Evolutionary conservation across 352 stramenopile genomes (phyloP).

Genomic region (Phytophthora pseudosyringae): DNA sequence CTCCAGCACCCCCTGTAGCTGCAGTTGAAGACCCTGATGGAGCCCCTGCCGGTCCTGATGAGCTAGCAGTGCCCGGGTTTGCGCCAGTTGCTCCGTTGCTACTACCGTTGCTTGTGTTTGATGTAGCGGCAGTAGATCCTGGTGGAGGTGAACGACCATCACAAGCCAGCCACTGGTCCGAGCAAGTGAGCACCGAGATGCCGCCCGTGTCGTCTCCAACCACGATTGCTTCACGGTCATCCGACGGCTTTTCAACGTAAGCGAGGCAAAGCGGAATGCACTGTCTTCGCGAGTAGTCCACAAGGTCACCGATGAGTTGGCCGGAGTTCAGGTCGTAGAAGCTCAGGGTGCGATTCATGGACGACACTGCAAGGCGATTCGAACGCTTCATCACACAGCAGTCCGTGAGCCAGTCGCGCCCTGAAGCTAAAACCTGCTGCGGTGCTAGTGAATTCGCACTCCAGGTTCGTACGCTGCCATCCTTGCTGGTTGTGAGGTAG

Average conservation of each 20-base stretch:
- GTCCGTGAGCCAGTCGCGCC: constrained; percentile 83
- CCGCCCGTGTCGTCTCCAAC: constrained; percentile 79
- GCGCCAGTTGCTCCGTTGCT: constrained; percentile 5
- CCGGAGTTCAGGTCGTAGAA: constrained; percentile 81
- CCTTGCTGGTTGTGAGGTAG: constrained; percentile 79
- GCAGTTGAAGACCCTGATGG: constrained; percentile 11
- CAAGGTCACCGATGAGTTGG: constrained; percentile 75
- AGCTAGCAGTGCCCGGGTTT: constrained; percentile 5
- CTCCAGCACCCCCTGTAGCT: constrained; percentile 3
- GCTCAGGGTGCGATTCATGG: constrained; percentile 77
- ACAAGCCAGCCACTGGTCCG: constrained; percentile 69
- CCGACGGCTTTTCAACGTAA: constrained; percentile 79
- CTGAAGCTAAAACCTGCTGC: constrained; percentile 65
- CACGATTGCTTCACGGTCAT: constrained; percentile 76
- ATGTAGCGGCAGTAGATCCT: constrained; percentile 20
- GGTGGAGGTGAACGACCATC: constrained; percentile 60
- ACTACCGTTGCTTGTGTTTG: constrained; percentile 21
- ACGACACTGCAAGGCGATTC: constrained; percentile 80
- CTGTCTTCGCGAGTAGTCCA: constrained; percentile 80
- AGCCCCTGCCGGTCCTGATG: constrained; percentile 5
- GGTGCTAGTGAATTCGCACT: constrained; percentile 71
- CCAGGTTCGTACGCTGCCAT: constrained; percentile 79
- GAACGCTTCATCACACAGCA: constrained; percentile 82
- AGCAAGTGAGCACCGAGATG: constrained; percentile 79
- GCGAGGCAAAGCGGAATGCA: constrained; percentile 81